A percentile compares a stretch with the other conserved stretches of the same genome.
These are phyloP conservation scores for Vicia sativa DNA, from an alignment of 306 rosid species.

Conservation along the genomic window DNA sequence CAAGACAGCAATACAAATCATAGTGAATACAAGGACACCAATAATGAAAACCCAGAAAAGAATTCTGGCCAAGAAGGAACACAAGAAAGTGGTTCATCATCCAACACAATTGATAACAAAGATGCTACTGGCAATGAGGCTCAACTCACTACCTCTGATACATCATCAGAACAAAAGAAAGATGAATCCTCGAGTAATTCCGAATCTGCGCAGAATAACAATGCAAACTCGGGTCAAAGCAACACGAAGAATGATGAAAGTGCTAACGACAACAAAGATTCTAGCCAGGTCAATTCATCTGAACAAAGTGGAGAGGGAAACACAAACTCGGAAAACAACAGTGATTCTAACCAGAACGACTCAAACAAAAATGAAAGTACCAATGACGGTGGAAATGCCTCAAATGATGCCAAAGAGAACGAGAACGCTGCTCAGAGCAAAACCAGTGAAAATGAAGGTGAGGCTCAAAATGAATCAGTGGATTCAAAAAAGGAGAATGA, in stretches of 20 bases:
- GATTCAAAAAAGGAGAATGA: slow-evolving; percentile 51
- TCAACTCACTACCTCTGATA: slow-evolving; percentile 55
- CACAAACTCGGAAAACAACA: slow-evolving; percentile 47
- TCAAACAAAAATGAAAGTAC: slow-evolving; percentile 37
- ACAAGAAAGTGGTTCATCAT: slow-evolving; percentile 44
- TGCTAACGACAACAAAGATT: slow-evolving; percentile 41
- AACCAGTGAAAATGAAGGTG: slow-evolving; percentile 38
- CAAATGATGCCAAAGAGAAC: slow-evolving; percentile 34
- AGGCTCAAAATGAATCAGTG: slow-evolving; percentile 46
- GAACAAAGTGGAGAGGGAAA: slow-evolving; percentile 49
- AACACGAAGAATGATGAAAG: slow-evolving; percentile 46
- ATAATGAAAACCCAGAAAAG: slow-evolving; percentile 39
- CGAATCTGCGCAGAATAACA: slow-evolving; percentile 41
- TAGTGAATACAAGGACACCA: slow-evolving; percentile 47
- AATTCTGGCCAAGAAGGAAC: slow-evolving; percentile 43
- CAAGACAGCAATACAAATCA: slow-evolving; percentile 40
- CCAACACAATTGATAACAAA: slow-evolving; percentile 43
- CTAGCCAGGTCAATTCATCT: slow-evolving; percentile 43
- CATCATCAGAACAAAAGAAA: slow-evolving; percentile 54
- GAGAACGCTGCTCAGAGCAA: slow-evolving; percentile 46
- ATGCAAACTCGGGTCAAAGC: slow-evolving; percentile 43
- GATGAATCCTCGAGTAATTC: slow-evolving; percentile 50
- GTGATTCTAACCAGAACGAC: slow-evolving; percentile 41
- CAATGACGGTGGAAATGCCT: slow-evolving; percentile 38
- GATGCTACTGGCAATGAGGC: slow-evolving; percentile 48